phyloP scores from a whole-genome alignment of 108 stramenopile species.

The Bacterosira constricta region DNA sequence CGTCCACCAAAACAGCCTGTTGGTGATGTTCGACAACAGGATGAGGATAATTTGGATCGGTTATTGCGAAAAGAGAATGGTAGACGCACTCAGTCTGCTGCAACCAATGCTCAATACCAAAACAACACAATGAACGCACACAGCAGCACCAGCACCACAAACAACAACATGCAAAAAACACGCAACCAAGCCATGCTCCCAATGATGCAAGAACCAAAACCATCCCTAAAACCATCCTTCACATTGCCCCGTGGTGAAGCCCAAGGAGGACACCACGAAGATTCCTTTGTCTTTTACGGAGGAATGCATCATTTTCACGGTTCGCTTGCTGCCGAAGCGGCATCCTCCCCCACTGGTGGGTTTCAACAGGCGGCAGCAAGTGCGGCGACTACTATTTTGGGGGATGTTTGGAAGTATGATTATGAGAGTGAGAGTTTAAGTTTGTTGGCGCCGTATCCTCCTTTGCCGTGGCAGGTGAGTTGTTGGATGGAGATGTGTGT shows the following conservation, averaged over 20 bases:
- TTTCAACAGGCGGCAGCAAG: no score
- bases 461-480: conserved; percentile 34
- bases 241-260: conserved; percentile 40
- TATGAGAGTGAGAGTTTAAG: conserved; percentile 29
- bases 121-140: no score
- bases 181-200: neutral
- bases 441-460: conserved; percentile 44
- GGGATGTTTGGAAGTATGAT: conserved; percentile 60
- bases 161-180: neutral
- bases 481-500: neutral
- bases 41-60: neutral
- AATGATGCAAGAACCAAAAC: neutral
- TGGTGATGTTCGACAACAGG: no score
- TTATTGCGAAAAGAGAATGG: no score
- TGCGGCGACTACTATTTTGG: neutral
- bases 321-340: neutral
- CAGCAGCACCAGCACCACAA: no score
- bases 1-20: no score
- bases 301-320: conserved; percentile 24
- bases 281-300: conserved; percentile 42
- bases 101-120: no score
- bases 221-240: neutral
- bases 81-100: no score
- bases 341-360: neutral
- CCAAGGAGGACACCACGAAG: conserved; percentile 39